Percentiles rank a stretch among this genome's conserved stretches.
Evolutionary conservation across 2,329 filamentous ascomycete species (phyloP).

Genomic region (Nothophaeocryptopus gaeumannii): DNA sequence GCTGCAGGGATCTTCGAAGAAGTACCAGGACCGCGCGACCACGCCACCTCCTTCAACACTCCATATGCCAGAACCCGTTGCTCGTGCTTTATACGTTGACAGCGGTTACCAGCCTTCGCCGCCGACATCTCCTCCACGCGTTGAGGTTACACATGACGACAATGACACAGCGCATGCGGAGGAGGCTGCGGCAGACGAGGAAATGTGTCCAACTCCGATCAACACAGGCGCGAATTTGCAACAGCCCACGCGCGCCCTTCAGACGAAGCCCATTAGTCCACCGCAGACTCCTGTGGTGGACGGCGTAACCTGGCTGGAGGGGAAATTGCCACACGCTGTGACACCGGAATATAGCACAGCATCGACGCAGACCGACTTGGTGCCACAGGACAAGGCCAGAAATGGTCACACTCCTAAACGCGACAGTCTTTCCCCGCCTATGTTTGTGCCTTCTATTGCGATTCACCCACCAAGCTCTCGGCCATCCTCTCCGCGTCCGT

Average conservation of each 20-base stretch:
- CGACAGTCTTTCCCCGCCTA: conserved; percentile 31
- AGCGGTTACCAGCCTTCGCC: conserved; percentile 80
- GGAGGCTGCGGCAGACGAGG: conserved; percentile 12
- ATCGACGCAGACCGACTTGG: conserved; percentile 35
- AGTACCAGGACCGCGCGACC: conserved; percentile 23
- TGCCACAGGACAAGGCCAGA: conserved; percentile 29
- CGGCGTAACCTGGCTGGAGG: conserved; percentile 24
- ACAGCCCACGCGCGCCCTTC: conserved; percentile 10
- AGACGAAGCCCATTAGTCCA: conserved; percentile 54
- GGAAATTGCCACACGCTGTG: conserved; percentile 18
- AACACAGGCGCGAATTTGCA: conserved; percentile 12
- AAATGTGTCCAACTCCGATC: conserved; percentile 12
- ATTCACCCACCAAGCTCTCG: conserved; percentile 84
- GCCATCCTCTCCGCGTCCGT: conserved; percentile 73
- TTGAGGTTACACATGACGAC: conserved; percentile 13
- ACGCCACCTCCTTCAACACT: conserved; percentile 19
- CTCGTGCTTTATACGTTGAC: conserved; percentile 62
- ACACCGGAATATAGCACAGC: conserved; percentile 28
- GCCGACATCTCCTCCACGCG: conserved; percentile 66
- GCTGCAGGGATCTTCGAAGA: conserved; percentile 11
- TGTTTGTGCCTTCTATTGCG: conserved; percentile 68
- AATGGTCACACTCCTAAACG: conserved; percentile 24
- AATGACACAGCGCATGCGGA: conserved; percentile 10
- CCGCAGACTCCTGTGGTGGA: conserved; percentile 60
- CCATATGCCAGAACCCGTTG: conserved; percentile 15